Evolutionary conservation across 805 yeast species (phyloP), one percentile per base, ranked within the genome.

Genomic region (Suhomyces xylopsoci): DNA sequence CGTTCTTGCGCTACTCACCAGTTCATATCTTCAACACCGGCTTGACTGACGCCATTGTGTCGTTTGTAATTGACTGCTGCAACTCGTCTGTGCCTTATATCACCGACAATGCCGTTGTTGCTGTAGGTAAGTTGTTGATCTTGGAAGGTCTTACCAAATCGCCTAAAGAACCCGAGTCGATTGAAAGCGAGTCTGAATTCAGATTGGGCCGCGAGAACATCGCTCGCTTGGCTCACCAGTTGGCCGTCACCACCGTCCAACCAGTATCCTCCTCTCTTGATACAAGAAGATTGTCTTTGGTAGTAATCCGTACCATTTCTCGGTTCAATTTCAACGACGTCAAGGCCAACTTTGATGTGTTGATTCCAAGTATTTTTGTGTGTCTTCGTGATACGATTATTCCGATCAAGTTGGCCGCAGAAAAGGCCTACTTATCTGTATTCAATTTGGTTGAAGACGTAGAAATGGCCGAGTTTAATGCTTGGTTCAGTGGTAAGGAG

Each of bases 341-440:
- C 22, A 70, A 71, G 51, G 84, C 87, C 10, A 74, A 78, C 60
- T 71, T 81, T 56, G 83, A 84, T 58, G 55, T 69, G 0, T 61
- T 93, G 49, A 89, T 80, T 3, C 90, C 94, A 12, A 76, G 89
- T 10, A 84, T 91, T 2, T 93, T 93, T 66, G 74, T 86, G 0
- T 85, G 94, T 66, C 86, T 93, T 41, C 79, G 99, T 58, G 97
- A 92, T 63, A 79, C 85, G n/a, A 77, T 89, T 47, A 90, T 93
- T 62, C 97, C 99, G 4, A 85, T 93, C 59, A 92, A 91, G 63
- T 77, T 93, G 56, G 97, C 97, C 1, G 97, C 97, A 7, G 99
- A 93, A 67, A 90, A 90, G 73, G 91, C 96, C 0, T 91, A 81
- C 67, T 66, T 92, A 58, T 82, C 89, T 1, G 65, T 90, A 15